These are phyloP conservation scores for Epichloe gansuensis DNA, from an alignment of 2,329 filamentous ascomycete species.

Conservation along the genomic window DNA sequence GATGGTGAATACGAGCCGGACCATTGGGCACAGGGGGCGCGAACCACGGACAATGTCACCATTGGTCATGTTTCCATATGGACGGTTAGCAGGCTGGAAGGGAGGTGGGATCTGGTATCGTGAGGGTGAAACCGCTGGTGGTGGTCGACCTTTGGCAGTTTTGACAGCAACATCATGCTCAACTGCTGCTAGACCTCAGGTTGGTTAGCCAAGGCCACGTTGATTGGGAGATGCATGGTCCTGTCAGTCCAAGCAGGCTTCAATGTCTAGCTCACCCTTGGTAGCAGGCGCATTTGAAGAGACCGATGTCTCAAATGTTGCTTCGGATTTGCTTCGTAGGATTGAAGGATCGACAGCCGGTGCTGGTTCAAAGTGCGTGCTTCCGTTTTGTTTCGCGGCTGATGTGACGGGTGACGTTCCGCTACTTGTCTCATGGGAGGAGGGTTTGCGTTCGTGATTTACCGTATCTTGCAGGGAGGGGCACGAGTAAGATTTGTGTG, in stretches of 20 bases:
- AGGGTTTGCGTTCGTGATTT: neutral
- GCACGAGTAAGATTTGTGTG: neutral
- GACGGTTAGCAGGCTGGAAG: conserved; percentile 25
- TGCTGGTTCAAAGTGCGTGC: neutral
- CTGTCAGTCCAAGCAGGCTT: too few relatives aligned
- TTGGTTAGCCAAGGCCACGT: conserved; percentile 5
- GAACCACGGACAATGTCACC: conserved; percentile 21
- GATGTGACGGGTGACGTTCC: neutral
- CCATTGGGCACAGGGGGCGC: conserved; percentile 22
- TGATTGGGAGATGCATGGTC: too few relatives aligned
- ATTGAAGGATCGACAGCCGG: neutral
- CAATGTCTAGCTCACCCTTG: conserved; percentile 3
- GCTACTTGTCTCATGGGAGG: neutral
- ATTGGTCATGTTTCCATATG: conserved; percentile 19
- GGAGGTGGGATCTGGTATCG: conserved; percentile 32
- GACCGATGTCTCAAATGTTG: conserved; percentile 4
- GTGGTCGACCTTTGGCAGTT: conserved; percentile 16
- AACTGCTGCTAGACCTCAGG: conserved; percentile 3
- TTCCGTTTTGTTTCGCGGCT: neutral
- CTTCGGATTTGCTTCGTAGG: conserved; percentile 1
- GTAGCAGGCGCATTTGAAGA: neutral
- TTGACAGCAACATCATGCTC: conserved; percentile 7
- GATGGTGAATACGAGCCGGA: conserved; percentile 32
- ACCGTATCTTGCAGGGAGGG: neutral
- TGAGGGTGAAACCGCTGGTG: conserved; percentile 20